Percentiles rank a stretch among this genome's conserved stretches.
These are phyloP conservation scores for Aspergillus sclerotioniger DNA, from an alignment of 495 filamentous ascomycete species.

Conservation along the genomic window DNA sequence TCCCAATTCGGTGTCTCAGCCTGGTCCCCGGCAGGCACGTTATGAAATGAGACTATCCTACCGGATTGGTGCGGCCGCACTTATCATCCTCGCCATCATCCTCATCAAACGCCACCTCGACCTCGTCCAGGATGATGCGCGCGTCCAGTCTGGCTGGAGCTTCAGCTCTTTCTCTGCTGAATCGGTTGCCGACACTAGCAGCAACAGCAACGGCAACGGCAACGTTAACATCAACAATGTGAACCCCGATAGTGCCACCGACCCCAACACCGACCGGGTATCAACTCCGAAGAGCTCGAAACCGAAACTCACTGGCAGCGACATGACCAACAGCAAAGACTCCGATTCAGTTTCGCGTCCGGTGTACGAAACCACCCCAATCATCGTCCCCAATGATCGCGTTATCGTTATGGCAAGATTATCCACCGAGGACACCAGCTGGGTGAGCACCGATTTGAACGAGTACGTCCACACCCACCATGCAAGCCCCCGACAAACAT, in stretches of 20 bases:
- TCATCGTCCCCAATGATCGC: constrained; percentile 39
- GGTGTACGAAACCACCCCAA: constrained; percentile 32
- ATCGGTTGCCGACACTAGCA: neutral
- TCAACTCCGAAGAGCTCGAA: neutral
- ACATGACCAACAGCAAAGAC: neutral
- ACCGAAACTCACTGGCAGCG: neutral
- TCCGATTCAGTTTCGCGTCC: constrained; percentile 9
- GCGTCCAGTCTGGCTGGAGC: constrained; percentile 29
- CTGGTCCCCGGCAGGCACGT: constrained; percentile 16
- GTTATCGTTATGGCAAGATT: constrained; percentile 44
- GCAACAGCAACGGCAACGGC: neutral
- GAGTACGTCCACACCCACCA: constrained; percentile 34
- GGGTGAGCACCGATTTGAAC: constrained; percentile 39
- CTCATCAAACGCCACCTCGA: constrained; percentile 35
- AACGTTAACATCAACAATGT: no score
- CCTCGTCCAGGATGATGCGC: constrained; percentile 24
- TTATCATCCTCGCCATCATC: constrained; percentile 35
- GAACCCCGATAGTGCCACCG: constrained; percentile 8
- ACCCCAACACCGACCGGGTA: constrained; percentile 16
- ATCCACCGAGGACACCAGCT: constrained; percentile 37
- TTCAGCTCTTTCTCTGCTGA: constrained; percentile 27
- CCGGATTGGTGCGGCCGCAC: constrained; percentile 34
- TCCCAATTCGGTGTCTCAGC: neutral
- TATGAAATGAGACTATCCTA: constrained; percentile 47
- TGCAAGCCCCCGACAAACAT: neutral